Percentiles rank a stretch among this genome's conserved stretches.
Evolutionary conservation across 306 rosid genomes (phyloP).

Genomic region (Sesbania bispinosa): DNA sequence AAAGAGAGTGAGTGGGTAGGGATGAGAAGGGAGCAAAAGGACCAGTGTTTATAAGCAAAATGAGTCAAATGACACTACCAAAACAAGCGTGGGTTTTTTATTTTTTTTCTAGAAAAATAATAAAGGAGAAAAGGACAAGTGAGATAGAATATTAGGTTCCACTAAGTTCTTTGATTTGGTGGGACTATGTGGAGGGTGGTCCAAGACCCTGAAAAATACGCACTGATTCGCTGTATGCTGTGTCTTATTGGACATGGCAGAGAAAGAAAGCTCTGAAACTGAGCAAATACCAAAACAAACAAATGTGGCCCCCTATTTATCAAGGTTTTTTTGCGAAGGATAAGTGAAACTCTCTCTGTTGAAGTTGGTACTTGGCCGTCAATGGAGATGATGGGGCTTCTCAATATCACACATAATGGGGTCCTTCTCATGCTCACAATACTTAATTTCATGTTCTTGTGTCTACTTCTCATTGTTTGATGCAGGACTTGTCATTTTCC

Average conservation of each 20-base stretch:
- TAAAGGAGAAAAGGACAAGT: conserved; percentile 12
- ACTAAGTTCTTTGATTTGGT: conserved; percentile 40
- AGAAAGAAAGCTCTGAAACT: not conserved
- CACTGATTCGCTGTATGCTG: conserved; percentile 11
- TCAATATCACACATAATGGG: conserved; percentile 40
- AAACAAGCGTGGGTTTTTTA: not conserved
- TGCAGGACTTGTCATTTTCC: conserved; percentile 40
- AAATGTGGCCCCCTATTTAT: conserved; percentile 9
- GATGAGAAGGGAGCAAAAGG: conserved; percentile 24
- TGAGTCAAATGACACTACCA: conserved; percentile 48
- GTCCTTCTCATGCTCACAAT: conserved; percentile 48
- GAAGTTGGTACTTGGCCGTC: conserved; percentile 29
- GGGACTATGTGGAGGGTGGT: conserved; percentile 41
- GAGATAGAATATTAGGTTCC: conserved; percentile 33
- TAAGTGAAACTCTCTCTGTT: not conserved
- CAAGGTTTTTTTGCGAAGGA: conserved; percentile 13
- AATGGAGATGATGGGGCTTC: conserved; percentile 30
- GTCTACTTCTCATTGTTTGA: conserved; percentile 26
- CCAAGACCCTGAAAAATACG: conserved; percentile 19
- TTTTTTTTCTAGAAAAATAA: not conserved
- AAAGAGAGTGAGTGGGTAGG: conserved; percentile 12
- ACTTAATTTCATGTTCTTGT: conserved; percentile 7
- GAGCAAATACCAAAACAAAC: conserved; percentile 5
- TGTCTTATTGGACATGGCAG: conserved; percentile 23
- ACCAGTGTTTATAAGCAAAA: conserved; percentile 22